Conservation (phyloP, 2,329 filamentous ascomycete genomes). For the Aspergillus spinulosporus region DNA sequence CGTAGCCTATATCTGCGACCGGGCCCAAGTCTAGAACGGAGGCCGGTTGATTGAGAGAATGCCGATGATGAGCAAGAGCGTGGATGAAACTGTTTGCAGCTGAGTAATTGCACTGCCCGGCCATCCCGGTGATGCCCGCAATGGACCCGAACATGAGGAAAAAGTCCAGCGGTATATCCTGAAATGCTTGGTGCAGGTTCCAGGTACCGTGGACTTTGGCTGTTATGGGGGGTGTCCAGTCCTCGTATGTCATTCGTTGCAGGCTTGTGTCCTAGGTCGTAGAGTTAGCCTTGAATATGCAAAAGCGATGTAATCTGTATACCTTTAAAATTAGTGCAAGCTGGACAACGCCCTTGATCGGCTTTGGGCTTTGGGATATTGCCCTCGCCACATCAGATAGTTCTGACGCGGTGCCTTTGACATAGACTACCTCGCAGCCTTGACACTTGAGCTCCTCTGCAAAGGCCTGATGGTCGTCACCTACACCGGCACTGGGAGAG, state of each 20-base stretch:
- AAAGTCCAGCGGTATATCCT: conserved; percentile 39
- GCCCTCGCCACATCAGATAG: conserved; percentile 13
- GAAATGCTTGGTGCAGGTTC: conserved; percentile 30
- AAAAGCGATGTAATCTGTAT: neutral
- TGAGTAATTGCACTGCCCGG: conserved; percentile 39
- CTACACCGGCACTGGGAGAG: conserved; percentile 10
- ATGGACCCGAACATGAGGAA: conserved; percentile 45
- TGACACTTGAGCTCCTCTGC: conserved; percentile 10
- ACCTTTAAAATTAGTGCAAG: conserved; percentile 21
- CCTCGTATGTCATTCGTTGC: conserved; percentile 29
- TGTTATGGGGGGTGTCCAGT: conserved; percentile 32
- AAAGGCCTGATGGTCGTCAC: neutral
- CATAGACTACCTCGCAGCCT: neutral
- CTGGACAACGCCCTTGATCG: conserved; percentile 26
- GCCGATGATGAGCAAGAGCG: conserved; percentile 27
- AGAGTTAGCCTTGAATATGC: neutral
- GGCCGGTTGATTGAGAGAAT: conserved; percentile 20
- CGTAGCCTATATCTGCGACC: conserved; percentile 23
- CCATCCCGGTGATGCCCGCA: conserved; percentile 32
- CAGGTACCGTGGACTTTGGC: conserved; percentile 37
- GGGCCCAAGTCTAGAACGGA: conserved; percentile 25
- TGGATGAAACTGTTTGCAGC: conserved; percentile 42
- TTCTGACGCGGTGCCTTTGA: conserved; percentile 13
- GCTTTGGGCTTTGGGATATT: neutral
- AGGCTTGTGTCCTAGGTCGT: neutral